Base-by-base conservation (phyloP, 2,329 filamentous ascomycete genomes). In the Exophiala alcalophila region DNA sequence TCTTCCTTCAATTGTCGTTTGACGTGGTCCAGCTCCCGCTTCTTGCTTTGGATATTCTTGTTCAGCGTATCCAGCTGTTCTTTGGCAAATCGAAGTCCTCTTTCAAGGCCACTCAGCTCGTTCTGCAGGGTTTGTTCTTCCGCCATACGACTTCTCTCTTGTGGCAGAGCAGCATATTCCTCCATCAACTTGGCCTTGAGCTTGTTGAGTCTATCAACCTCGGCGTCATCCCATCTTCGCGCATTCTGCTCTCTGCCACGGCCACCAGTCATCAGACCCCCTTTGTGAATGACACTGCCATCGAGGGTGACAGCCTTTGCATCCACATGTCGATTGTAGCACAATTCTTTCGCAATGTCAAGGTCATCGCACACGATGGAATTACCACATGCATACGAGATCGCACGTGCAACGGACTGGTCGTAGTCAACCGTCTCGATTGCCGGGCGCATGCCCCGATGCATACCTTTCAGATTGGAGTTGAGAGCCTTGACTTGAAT, bases 381-480 rank as follows among this genome's bases (percentile, higher is more conserved):
- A 65, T 89, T 94, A 23, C 91, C 91, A 57, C 92, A 98, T 18
- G 90, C 91, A 62, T 94, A 96, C 15, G 84, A 86, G 72, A 98
- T 94, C 23, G 90, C 94, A 53, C 92, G 84, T 61, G 96, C 88
- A 35, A 95, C 78, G 1, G 84, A 80, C 3, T 84, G 77, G 57
- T 97, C 92, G 59, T 92, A 98, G 59, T 95, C 89, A 57, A 98
- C 91, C 0, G 89, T 94, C 63, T 98, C 92, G 52, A 98, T 94
- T 0, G 91, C 94, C 44, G 96, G 77, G 5, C 91, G 81, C 65
- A 82, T 81, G 31, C 86, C 87, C 26, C 86, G 85, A 41, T 86
- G 77, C 63, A 95, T 84, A 19, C 89, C 87, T 66, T 96, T 96
- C 53, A 98, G 73, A 47, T 87, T 90, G 4, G 88, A 86, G 61